Evolutionary conservation across 2,329 filamentous ascomycete genomes (phyloP).

Genomic region (Lecanicillium sp.): DNA sequence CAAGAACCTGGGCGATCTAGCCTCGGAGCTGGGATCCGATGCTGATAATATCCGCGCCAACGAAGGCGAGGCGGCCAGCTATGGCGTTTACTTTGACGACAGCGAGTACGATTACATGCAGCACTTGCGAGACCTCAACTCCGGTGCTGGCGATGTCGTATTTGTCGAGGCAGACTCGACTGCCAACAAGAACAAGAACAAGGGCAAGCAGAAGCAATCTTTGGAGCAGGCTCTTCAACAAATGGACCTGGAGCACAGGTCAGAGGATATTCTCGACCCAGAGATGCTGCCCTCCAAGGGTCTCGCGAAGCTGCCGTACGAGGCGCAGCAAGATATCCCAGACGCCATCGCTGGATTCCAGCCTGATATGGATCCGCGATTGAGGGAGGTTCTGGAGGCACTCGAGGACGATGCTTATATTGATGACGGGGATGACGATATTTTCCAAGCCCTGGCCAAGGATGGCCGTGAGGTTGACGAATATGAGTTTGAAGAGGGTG

Average conservation of each 20-base stretch:
- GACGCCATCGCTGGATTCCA: constrained; percentile 91
- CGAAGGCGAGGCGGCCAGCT: constrained; percentile 90
- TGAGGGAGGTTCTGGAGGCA: constrained; percentile 87
- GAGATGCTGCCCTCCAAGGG: constrained; percentile 76
- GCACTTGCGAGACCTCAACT: constrained; percentile 82
- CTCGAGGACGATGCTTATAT: constrained; percentile 94
- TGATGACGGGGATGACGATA: constrained; percentile 73
- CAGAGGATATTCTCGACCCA: constrained; percentile 57
- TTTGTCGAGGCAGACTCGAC: constrained; percentile 69
- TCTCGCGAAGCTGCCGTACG: constrained; percentile 69
- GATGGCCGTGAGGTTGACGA: constrained; percentile 68
- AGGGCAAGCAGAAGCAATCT: constrained; percentile 67
- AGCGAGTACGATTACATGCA: constrained; percentile 99
- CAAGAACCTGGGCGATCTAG: constrained; percentile 69
- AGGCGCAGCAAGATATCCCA: constrained; percentile 87
- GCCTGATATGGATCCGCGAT: constrained; percentile 91
- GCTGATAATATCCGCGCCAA: constrained; percentile 66
- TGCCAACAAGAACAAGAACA: constrained; percentile 52
- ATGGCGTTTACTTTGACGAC: constrained; percentile 94
- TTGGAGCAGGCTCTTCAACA: constrained; percentile 76
- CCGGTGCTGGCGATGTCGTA: constrained; percentile 64
- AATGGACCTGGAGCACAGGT: constrained; percentile 46
- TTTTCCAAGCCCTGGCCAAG: constrained; percentile 68
- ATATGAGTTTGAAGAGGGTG: constrained; percentile 68
- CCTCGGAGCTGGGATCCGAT: constrained; percentile 64